Evolutionary conservation across 768 basidiomycete genomes (phyloP), one percentile per base, ranked within the genome.

Genomic region (Ephemerocybe angulata): DNA sequence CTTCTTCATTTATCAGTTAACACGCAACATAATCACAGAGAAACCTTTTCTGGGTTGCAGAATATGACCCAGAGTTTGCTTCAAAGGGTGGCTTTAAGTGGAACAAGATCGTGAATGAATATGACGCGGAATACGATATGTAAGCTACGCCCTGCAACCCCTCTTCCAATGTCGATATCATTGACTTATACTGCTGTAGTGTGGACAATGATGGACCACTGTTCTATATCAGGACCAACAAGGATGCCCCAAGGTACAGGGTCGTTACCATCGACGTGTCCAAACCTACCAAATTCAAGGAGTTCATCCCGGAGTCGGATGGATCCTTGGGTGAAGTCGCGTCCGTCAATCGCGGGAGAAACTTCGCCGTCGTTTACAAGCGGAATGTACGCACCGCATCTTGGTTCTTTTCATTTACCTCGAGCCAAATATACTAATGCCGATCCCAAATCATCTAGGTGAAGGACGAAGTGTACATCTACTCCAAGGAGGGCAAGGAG

Each of bases 381-480:
- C 79, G 82, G 50, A 87, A 93, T 62, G 90, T 87, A 62, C 57
- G 84, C 49, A 33, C 49, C 37, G 21, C 11, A 37, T 53, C 37
- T n/a, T n/a, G n/a, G n/a, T n/a, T n/a, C n/a, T 3, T 21, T 44
- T 29, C 21, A 33, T 43, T 50, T 22, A 50, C 21, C 19, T 28
- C 19, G 8, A 22, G 29, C 24, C 28, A 15, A 28, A 13, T 42
- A 63, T 22, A 52, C 56, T 53, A 25, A 35, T 19, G 21, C 35
- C 49, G 25, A 13, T n/a, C 46, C 27, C 27, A 21, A 40, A 31
- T 19, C 38, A 8, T 35, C 10, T 50, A 86, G 87, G 87, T 92
- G 63, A 86, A 84, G 56, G 88, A 92, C 62, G 87, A 90, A 67
- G 75, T 93, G 29, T 88, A 90, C 67, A 65, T 93, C 40, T 85